Evolutionary conservation across 1,284 basidiomycete species (phyloP).

Genomic region (Exobasidium rhododendri): DNA sequence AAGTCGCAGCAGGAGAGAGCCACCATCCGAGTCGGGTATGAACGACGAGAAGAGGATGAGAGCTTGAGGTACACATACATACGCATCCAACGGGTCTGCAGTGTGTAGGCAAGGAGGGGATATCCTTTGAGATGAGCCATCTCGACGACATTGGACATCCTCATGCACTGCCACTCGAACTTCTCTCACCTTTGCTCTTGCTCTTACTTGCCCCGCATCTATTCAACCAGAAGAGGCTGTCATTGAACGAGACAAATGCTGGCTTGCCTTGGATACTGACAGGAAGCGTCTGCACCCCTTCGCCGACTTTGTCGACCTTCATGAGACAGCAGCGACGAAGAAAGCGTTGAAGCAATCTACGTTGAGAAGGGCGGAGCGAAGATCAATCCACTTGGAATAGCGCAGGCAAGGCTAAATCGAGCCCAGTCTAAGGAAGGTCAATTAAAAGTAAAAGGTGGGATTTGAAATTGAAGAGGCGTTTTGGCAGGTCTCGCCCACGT

Average conservation of each 20-base stretch:
- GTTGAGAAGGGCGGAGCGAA: too few relatives aligned
- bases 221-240: slow-evolving; percentile 36
- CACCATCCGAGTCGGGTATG: slow-evolving; percentile 45
- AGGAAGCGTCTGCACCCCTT: slow-evolving; percentile 17
- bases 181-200: slow-evolving; percentile 4
- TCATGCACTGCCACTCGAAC: too few relatives aligned
- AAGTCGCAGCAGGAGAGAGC: slow-evolving; percentile 40
- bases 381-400: too few relatives aligned
- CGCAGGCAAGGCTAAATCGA: too few relatives aligned
- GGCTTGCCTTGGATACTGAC: slow-evolving; percentile 43
- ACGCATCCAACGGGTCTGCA: slow-evolving; percentile 19
- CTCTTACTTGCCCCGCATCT: slow-evolving; percentile 12
- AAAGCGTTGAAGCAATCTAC: too few relatives aligned
- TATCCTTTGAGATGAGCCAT: background rate
- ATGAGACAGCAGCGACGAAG: background rate
- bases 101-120: background rate
- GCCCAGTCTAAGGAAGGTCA: too few relatives aligned
- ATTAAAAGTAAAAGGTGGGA: too few relatives aligned
- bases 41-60: slow-evolving; percentile 42
- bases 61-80: slow-evolving; percentile 31
- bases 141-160: too few relatives aligned
- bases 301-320: background rate
- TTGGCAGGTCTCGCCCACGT: too few relatives aligned
- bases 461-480: too few relatives aligned
- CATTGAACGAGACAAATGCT: slow-evolving; percentile 33